Evolutionary conservation across 257 asterid species (phyloP), one percentile per base, ranked within the genome.

Genomic region (Fraxinus americana): DNA sequence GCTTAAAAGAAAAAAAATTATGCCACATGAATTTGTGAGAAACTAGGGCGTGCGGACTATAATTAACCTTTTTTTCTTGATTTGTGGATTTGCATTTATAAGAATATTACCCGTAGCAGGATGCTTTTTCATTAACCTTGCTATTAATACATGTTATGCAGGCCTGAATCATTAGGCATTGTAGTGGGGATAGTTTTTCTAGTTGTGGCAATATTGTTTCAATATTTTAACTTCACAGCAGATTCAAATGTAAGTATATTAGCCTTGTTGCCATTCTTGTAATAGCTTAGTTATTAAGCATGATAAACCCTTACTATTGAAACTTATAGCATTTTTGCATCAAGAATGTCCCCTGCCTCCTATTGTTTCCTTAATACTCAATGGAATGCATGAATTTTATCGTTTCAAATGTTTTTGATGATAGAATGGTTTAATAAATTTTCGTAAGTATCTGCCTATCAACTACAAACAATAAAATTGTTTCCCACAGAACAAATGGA

Each of bases 161-260:
- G 99, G 87, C 99, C 99, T 45, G 98, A 94, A 79, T 93, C 99
- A 1, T 80, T 94, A 90, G 99, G 99, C 32, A 91, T 94, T 69
- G 94, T 91, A n/a, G 91, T 93, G 70, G 98, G 94, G 77, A 86
- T 85, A 39, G 92, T 94, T 61, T 94, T 92, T 81, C 91, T 94
- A 59, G 97, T 91, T 10, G 87, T 91, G 78, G 86, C 93, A 30
- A 94, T 92, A 81, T 85, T 94, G 86, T 94, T 94, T 83, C 98
- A 91, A 73, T 86, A 75, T 27, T 77, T 68, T 75, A 90, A 91
- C 88, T 88, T 89, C 86, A 85, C 95, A n/a, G 88, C 94, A 36
- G 95, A 92, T 89, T 94, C 97, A 72, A 78, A 59, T 72, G 91
- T 88, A 73, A 81, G 91, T 81, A 29, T 14, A 23, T 61, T 48